Evolutionary conservation across 2,329 filamentous ascomycete species (phyloP).

Genomic region (Myrmaecium sp.): DNA sequence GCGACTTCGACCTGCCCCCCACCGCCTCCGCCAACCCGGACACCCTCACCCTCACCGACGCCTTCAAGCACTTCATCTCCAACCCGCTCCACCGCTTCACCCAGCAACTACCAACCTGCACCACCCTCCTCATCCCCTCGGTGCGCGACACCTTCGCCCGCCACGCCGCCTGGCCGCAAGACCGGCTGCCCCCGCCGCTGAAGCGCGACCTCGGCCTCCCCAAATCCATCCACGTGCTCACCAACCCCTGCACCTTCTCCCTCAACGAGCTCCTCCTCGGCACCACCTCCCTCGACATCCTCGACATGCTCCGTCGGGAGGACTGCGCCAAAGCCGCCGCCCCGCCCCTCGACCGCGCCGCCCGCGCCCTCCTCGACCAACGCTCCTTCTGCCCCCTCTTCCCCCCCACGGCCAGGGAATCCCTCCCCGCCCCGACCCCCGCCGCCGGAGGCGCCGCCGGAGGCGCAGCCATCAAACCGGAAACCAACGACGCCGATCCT

Average conservation of each 20-base stretch:
- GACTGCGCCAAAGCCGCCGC: conserved; percentile 46
- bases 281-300: conserved; percentile 65
- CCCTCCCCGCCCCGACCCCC: conserved; percentile 36
- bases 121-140: conserved; percentile 69
- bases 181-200: conserved; percentile 49
- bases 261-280: conserved; percentile 78
- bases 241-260: conserved; percentile 78
- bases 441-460: conserved; percentile 47
- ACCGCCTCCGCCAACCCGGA: conserved; percentile 37
- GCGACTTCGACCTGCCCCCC: conserved; percentile 27
- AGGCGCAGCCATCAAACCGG: conserved; percentile 13
- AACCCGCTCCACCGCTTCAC: conserved; percentile 54
- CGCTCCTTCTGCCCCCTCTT: conserved; percentile 82
- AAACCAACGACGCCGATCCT: conserved; percentile 12
- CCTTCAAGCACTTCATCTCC: conserved; percentile 70
- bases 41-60: conserved; percentile 59
- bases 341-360: conserved; percentile 43
- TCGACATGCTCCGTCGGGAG: conserved; percentile 66
- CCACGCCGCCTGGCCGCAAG: conserved; percentile 76
- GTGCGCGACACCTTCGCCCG: conserved; percentile 67
- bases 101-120: conserved; percentile 55
- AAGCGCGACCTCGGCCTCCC: conserved; percentile 58
- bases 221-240: conserved; percentile 59
- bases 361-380: conserved; percentile 75
- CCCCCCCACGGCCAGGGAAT: conserved; percentile 55